Base-by-base conservation (phyloP, 2,329 filamentous ascomycete species). In the Annulohypoxylon truncatum region DNA sequence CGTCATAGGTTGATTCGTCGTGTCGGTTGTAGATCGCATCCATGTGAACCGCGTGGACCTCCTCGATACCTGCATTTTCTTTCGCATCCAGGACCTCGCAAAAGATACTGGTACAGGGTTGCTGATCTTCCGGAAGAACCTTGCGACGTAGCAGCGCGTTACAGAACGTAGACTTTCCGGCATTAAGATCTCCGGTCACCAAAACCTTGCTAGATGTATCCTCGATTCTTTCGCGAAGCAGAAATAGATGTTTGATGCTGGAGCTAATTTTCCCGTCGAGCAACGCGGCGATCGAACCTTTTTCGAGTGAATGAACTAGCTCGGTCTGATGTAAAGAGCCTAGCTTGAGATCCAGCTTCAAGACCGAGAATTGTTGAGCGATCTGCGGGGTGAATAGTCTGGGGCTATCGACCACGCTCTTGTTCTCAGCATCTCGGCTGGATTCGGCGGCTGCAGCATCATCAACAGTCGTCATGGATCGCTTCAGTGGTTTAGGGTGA, bases 111-210 rank as follows among this genome's bases (percentile, higher is more conserved):
- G 96, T 99, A 79, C 96, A 99, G 1, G 96, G 96, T 77, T 98
- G 96, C 78, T 99, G 95, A 74, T 99, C 96, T 79, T 98, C 96
- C 0, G 96, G 96, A 3, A 99, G 81, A 26, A 99, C 88, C 79
- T 98, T 98, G 67, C 94, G 89, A 66, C 96, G 90, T 40, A 99
- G 81, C 1, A 99, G 83, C n/a, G 96, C 96, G 79, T 99, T 99
- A 82, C 96, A 99, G 74, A 99, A 99, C 0, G 96, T 99, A 3
- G 96, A 99, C 77, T 99, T 99, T 76, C 96, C 96, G 7, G 96
- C 95, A 76, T 99, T 99, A 57, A 99, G 81, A 77, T 99, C 96
- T 75, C 96, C 96, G 0, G 96, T 99, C 15, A 99, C 90, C 62
- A 99, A 82, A 1, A 99, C 96, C 79, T 99, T 99, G 80, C 95